These are phyloP conservation scores for Lodderomyces margitis DNA, from an alignment of 1,139 yeast species.

Conservation along the genomic window DNA sequence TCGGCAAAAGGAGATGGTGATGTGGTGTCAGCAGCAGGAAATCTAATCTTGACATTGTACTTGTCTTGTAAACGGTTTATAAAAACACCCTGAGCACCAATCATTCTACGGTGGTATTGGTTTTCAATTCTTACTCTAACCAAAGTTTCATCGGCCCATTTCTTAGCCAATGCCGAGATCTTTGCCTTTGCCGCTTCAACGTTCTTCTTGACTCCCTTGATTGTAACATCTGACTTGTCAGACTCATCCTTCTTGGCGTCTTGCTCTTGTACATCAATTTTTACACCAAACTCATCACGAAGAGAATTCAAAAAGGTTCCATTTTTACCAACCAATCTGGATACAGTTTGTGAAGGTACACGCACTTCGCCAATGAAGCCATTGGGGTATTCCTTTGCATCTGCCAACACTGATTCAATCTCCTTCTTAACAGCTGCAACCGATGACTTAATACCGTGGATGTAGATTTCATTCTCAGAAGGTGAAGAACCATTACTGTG, in stretches of 20 bases:
- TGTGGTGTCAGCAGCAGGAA: slow-evolving; percentile 51
- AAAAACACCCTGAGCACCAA: slow-evolving; percentile 81
- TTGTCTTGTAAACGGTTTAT: slow-evolving; percentile 86
- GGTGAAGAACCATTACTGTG: slow-evolving; percentile 40
- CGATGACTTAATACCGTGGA: slow-evolving; percentile 62
- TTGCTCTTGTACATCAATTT: slow-evolving; percentile 57
- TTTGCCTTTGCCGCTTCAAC: slow-evolving; percentile 71
- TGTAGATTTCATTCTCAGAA: slow-evolving; percentile 51
- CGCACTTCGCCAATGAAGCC: slow-evolving; percentile 53
- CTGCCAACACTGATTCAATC: slow-evolving; percentile 55
- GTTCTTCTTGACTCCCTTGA: slow-evolving; percentile 78
- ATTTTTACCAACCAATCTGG: slow-evolving; percentile 86
- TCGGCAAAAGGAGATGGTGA: slow-evolving; percentile 30
- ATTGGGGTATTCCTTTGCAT: slow-evolving; percentile 62
- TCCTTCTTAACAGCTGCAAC: slow-evolving; percentile 54
- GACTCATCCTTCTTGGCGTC: slow-evolving; percentile 30
- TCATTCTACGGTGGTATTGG: slow-evolving; percentile 76
- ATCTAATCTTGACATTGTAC: slow-evolving; percentile 77
- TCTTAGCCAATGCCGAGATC: slow-evolving; percentile 60
- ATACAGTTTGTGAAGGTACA: slow-evolving; percentile 66
- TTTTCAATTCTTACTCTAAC: slow-evolving; percentile 67
- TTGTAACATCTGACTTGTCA: slow-evolving; percentile 53
- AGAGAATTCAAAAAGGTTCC: slow-evolving; percentile 72
- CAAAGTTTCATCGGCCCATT: slow-evolving; percentile 79
- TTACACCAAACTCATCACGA: slow-evolving; percentile 77